A percentile compares a stretch with the other conserved stretches of the same genome.
phyloP scores from a whole-genome alignment of 2,329 filamentous ascomycete genomes.

The Penicillium digitatum region DNA sequence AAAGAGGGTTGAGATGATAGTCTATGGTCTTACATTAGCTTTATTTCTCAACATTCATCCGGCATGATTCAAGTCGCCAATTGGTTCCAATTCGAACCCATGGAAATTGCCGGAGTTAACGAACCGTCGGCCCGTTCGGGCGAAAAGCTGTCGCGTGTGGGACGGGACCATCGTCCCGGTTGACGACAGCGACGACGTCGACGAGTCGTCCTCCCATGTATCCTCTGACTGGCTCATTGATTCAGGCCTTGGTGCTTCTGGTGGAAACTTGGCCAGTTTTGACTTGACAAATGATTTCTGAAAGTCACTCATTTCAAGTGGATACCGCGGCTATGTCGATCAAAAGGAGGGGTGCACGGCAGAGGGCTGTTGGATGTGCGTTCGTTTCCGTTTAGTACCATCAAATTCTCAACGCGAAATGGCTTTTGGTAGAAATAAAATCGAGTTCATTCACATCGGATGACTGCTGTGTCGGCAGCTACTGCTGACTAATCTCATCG shows the following conservation, averaged over 20 bases:
- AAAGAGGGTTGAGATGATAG: conserved; percentile 57
- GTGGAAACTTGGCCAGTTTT: conserved; percentile 62
- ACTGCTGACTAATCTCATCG: not conserved
- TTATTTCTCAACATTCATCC: not conserved
- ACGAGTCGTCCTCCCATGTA: conserved; percentile 60
- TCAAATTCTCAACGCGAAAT: not conserved
- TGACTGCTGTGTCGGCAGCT: not conserved
- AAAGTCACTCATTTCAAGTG: conserved; percentile 66
- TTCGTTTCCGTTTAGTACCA: not conserved
- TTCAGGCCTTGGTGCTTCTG: conserved; percentile 51
- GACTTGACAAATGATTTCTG: conserved; percentile 75
- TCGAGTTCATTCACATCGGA: not conserved
- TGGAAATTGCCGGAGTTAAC: conserved; percentile 20
- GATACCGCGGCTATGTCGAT: conserved; percentile 5
- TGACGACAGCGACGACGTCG: conserved; percentile 80
- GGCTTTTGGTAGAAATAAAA: not conserved
- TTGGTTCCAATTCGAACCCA: not conserved
- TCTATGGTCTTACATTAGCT: conserved; percentile 13
- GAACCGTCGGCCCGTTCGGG: conserved; percentile 62
- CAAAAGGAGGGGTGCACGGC: not conserved
- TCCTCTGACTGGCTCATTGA: conserved; percentile 31
- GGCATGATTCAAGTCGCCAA: not conserved
- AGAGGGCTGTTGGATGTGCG: not conserved
- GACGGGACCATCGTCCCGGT: conserved; percentile 87
- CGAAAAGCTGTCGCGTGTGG: conserved; percentile 67